phyloP scores from a whole-genome alignment of 2,329 filamentous ascomycete genomes.

The Colletotrichum caudatum region DNA sequence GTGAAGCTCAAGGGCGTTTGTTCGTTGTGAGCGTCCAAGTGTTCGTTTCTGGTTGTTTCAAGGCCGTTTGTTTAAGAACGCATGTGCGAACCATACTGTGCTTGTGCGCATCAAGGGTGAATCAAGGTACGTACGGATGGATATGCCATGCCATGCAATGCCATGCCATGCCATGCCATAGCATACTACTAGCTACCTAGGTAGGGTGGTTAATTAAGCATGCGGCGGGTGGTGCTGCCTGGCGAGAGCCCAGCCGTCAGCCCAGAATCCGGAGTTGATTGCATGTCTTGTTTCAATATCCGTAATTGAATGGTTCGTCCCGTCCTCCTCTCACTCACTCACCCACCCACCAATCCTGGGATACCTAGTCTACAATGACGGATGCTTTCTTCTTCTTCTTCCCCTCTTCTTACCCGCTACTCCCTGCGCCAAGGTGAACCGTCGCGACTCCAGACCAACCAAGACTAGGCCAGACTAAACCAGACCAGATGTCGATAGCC shows the following conservation, averaged over 20 bases:
- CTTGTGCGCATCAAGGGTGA: conserved; percentile 3
- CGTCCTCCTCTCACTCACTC: neutral
- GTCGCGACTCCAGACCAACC: neutral
- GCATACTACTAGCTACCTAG: too few relatives aligned
- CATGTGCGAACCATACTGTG: conserved; percentile 5
- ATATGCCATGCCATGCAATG: neutral
- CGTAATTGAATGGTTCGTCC: conserved; percentile 17
- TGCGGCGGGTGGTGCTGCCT: neutral
- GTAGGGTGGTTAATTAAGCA: neutral
- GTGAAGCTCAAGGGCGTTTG: conserved; percentile 27
- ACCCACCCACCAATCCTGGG: too few relatives aligned
- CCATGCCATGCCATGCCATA: too few relatives aligned
- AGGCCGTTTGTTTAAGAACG: neutral
- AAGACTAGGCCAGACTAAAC: neutral
- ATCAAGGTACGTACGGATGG: neutral
- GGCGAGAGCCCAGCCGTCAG: conserved; percentile 20
- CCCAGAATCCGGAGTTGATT: conserved; percentile 36
- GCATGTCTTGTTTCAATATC: conserved; percentile 28
- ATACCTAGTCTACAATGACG: neutral
- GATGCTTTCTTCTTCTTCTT: neutral
- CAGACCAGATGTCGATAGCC: neutral
- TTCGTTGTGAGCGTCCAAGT: too few relatives aligned
- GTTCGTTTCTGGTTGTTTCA: conserved; percentile 8
- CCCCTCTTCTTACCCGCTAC: conserved; percentile 19
- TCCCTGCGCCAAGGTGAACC: conserved; percentile 9